phyloP scores from a whole-genome alignment of 208 protist species.

The Phytomonas francai region DNA sequence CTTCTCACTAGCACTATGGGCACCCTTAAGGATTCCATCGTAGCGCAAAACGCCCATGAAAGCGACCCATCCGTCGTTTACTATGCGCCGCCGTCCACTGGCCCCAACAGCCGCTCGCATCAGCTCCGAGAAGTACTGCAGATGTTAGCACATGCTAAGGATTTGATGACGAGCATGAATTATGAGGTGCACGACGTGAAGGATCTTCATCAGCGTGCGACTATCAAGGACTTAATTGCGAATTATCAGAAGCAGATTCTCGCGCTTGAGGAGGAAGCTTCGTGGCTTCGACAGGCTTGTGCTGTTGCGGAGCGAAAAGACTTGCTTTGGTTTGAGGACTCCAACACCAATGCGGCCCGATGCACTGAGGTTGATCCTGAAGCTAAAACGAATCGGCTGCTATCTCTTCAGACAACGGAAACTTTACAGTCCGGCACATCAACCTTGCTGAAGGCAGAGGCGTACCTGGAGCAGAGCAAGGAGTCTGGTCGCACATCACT shows the following conservation, averaged over 20 bases:
- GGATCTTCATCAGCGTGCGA: conserved; percentile 11
- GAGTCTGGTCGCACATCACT: conserved; percentile 36
- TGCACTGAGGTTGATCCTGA: conserved; percentile 21
- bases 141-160: conserved; percentile 31
- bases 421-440: conserved; percentile 45
- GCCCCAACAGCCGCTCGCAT: conserved; percentile 36
- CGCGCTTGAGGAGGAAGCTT: conserved; percentile 26
- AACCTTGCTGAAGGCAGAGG: conserved; percentile 51
- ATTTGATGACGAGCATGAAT: conserved; percentile 62
- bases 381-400: conserved; percentile 26
- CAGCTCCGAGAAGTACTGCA: conserved; percentile 39
- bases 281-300: conserved; percentile 27
- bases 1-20: conserved; percentile 18
- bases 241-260: conserved; percentile 22
- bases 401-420: conserved; percentile 45
- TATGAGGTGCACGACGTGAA: conserved; percentile 52
- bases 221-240: conserved; percentile 31
- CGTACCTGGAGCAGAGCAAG: conserved; percentile 37
- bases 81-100: conserved; percentile 32
- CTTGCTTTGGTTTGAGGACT: conserved; percentile 28
- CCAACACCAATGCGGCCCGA: conserved; percentile 2
- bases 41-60: conserved; percentile 17
- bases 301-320: conserved; percentile 47
- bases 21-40: conserved; percentile 24
- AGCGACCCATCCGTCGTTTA: conserved; percentile 25